Percentiles rank a stretch among this genome's conserved stretches.
Evolutionary conservation across 305 asterid species (phyloP).

Genomic region (Fraxinus angustifolia): DNA sequence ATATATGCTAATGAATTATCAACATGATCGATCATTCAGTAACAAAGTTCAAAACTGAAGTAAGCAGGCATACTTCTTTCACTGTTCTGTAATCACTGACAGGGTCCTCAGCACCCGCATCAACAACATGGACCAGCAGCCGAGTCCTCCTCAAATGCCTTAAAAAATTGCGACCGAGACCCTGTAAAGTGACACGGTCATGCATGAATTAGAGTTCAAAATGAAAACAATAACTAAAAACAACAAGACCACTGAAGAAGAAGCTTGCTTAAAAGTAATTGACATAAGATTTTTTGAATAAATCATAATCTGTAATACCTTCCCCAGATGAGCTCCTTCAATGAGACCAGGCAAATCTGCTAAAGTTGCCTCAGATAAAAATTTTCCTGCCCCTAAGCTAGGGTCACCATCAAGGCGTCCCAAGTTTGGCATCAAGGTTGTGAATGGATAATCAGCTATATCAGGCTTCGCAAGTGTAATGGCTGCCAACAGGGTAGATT

Average conservation of each 20-base stretch:
- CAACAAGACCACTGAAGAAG: neutral
- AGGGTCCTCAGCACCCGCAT: slow-evolving; percentile 76
- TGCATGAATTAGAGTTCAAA: slow-evolving; percentile 1
- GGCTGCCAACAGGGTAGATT: slow-evolving; percentile 82
- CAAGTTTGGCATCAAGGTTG: slow-evolving; percentile 92
- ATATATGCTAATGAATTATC: neutral
- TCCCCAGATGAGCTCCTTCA: slow-evolving; percentile 97
- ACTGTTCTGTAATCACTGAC: slow-evolving; percentile 85
- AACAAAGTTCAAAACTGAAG: neutral
- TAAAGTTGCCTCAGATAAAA: slow-evolving; percentile 82
- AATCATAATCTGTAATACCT: slow-evolving; percentile 45
- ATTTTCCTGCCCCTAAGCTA: slow-evolving; percentile 66
- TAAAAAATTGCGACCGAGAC: slow-evolving; percentile 91
- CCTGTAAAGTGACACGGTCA: slow-evolving; percentile 38
- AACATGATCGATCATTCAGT: neutral
- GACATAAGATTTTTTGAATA: neutral
- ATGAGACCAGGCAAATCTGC: slow-evolving; percentile 98
- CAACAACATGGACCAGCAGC: slow-evolving; percentile 85
- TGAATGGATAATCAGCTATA: slow-evolving; percentile 95
- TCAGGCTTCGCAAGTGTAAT: slow-evolving; percentile 89
- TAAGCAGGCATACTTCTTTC: slow-evolving; percentile 57
- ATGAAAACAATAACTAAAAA: slow-evolving; percentile 6
- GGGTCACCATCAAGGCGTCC: slow-evolving; percentile 97
- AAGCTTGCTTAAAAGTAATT: slow-evolving; percentile 1
- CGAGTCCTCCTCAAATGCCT: slow-evolving; percentile 98